Evolutionary conservation across 805 yeast species (phyloP), one percentile per base, ranked within the genome.

Genomic region (Hanseniaspora vineae): DNA sequence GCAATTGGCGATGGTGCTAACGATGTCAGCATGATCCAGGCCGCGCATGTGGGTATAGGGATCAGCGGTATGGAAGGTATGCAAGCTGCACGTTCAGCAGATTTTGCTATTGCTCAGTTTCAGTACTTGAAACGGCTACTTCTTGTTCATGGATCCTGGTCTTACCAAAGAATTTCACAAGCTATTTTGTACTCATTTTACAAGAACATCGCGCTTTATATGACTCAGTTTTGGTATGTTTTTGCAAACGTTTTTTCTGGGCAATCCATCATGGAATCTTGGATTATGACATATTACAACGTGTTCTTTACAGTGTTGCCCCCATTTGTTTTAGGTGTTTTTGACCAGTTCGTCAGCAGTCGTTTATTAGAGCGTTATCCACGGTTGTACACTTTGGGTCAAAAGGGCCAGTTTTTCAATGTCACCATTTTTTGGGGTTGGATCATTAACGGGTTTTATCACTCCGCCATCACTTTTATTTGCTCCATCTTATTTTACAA

Each of bases 1-100:
- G 97, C 98, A 1, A 83, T 92, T 59, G 99, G 99, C 42, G 99
- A 92, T 66, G 99, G 99, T 59, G 99, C 99, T 2, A 92, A 92
- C 60, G 99, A 92, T 68, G 98, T 92, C 39, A 83, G 95, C 35
- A 92, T 92, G 99, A 92, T 92, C 54, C 98, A 92, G 66, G 97
- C 98, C 14, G 98, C 98, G 0, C 97, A 92, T 64, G 96, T 92
- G 46, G 99, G 99, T 52, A 96, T 92, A 20, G 99, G 99, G 61
- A 94, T 92, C 52, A 85, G 95, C 66, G 99, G 99, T 54, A 83
- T 88, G 90, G 99, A 92, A 68, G 99, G 99, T 55, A 88, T 89
- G 87, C 99, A 92, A 66, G 98, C 98, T 11, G 97, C 98, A 0
- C 76, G 99, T 63, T 82, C 95, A 63, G 97, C 99, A 0, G 99